Percentiles rank a stretch among this genome's conserved stretches.
These are phyloP conservation scores for Saksenaea oblongispora DNA, from an alignment of 371 early-diverging fungal species.

Conservation along the genomic window DNA sequence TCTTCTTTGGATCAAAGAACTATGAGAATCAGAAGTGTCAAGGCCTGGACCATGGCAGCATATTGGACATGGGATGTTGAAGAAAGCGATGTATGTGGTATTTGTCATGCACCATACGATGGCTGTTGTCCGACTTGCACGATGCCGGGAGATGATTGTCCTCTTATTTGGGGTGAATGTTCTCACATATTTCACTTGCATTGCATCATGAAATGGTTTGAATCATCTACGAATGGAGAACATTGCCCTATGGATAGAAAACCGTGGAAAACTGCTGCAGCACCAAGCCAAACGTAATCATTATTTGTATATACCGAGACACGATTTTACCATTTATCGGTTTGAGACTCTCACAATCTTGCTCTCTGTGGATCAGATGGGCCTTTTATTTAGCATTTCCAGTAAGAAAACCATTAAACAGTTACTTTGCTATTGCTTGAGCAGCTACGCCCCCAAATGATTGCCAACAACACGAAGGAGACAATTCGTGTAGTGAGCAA, in stretches of 20 bases:
- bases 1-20: background rate
- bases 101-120: conserved; percentile 81
- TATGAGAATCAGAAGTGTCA: conserved; percentile 41
- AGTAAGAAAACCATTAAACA: no score
- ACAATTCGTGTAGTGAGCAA: no score
- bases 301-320: no score
- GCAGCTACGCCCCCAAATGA: no score
- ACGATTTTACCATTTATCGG: no score
- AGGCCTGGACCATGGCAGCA: conserved; percentile 40
- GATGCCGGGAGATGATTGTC: conserved; percentile 87
- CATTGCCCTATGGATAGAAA: conserved; percentile 86
- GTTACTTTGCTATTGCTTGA: no score
- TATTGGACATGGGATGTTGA: conserved; percentile 48
- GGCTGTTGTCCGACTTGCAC: conserved; percentile 82
- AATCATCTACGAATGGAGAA: conserved; percentile 63
- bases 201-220: conserved; percentile 83
- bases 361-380: no score
- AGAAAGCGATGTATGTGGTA: conserved; percentile 72
- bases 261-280: conserved; percentile 64
- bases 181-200: conserved; percentile 90
- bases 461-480: no score
- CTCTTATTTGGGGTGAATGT: conserved; percentile 87
- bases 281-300: conserved; percentile 2
- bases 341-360: no score
- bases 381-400: no score